Evolutionary conservation across 139 green algal species (phyloP), one percentile per base, ranked within the genome.

Genomic region (Raphidocelis subcapitata): DNA sequence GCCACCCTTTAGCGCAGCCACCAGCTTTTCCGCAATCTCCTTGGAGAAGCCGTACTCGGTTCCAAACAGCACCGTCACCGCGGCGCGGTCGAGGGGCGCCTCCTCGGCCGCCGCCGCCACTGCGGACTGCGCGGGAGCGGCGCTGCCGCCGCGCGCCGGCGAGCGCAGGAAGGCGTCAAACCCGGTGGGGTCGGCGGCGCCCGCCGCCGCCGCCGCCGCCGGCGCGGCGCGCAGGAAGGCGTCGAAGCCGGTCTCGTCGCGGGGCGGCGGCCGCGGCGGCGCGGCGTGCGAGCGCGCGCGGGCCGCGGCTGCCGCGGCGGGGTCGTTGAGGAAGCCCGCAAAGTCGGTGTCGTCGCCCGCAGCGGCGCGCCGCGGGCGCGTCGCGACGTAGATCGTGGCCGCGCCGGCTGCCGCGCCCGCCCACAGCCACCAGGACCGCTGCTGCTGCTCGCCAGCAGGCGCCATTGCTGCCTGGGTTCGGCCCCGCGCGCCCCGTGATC

Each of bases 31-130:
- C 14, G 91, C 91, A 57, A 97, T 89, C 77, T 97, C 92, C 67
- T 91, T 89, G 4, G 81, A 87, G 33, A 97, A 96, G 36, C 92
- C 92, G 65, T 89, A 97, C 80, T 97, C 92, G 0, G 92, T 97
- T 67, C 92, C 92, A 72, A 86, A 97, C 63, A 97, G 37, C 1
- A 97, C 78, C 5, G 76, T 62, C 36, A 97, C 83, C 26, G 83
- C 81, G 15, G 74, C 81, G 29, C 73, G 71, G 54, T 82, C 57
- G 5, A 69, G 35, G 1, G 83, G 77, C 10, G 62, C 37, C 21
- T 36, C 46, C 56, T 84, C 73, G 23, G 23, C 49, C 33, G 28
- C 26, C 28, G 15, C 16, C 51, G 32, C 12, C 14, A 46, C 24
- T 21, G 49, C 20, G 3, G 51, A 2, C 37, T 67, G 36, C 4